Base-by-base conservation (phyloP, 495 filamentous ascomycete species). In the Letharia lupina region DNA sequence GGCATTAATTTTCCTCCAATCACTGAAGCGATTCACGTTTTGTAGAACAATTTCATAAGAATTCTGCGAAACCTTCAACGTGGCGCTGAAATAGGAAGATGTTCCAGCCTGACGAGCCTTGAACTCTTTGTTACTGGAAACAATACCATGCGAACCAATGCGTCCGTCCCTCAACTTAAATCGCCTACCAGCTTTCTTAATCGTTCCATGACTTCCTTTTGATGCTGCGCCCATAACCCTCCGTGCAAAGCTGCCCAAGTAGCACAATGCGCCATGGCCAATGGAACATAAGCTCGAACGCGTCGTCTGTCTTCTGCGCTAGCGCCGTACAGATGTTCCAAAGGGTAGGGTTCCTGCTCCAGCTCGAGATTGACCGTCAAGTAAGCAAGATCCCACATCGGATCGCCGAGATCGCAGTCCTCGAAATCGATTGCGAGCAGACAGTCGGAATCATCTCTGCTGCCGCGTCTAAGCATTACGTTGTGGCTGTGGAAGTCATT, bases 141-240 rank as follows among this genome's bases (percentile, higher is more conserved):
- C 5, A 31, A 52, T 52, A n/a, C 23, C 11, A 28, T 31, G 48
- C 87, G 1, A 28, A 52, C n/a, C 23, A n/a, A 50, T 23, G 48
- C 48, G 10, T 52, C 15, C 23, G 48, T 13, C n/a, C 23, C n/a
- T 52, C 48, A 48, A 8, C 20, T 48, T 20, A 23, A 23, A 52
- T 31, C 48, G 23, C n/a, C 61, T 48, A 56, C 23, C 23, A 54
- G 10, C 18, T 62, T 39, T n/a, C 56, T 45, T 16, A 66, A 54
- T 39, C 59, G 37, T 23, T 15, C 23, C 57, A 66, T 60, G 13
- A 60, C 11, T 23, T 66, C 59, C 37, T 50, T 37, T 15, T 62
- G 42, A 50, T 66, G 58, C 40, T 35, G 28, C 33, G 15, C 47
- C 65, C 57, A 66, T 16, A 6, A 3, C 28, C 18, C 56, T 11